These are phyloP conservation scores for Leucosporidium yakuticum DNA, from an alignment of 768 basidiomycete genomes.

Conservation along the genomic window DNA sequence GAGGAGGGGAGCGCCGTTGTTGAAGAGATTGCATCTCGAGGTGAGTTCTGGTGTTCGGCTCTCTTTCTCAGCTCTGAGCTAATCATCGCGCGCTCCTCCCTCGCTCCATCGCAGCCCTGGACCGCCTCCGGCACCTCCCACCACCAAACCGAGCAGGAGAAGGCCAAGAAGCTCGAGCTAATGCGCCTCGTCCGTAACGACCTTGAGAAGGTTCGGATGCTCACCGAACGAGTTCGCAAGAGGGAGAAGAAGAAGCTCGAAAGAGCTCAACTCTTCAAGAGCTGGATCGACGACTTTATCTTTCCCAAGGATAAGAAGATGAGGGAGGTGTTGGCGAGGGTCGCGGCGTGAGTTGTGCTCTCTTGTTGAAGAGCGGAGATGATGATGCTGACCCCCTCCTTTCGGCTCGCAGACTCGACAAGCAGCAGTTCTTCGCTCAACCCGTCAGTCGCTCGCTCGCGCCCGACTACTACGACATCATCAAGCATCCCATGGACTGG, in stretches of 20 bases:
- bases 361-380: not conserved
- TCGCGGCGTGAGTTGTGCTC: conserved; percentile 55
- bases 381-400: conserved; percentile 5
- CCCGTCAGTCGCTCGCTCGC: conserved; percentile 78
- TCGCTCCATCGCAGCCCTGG: conserved; percentile 59
- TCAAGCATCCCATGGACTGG: conserved; percentile 90
- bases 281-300: conserved; percentile 58
- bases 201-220: conserved; percentile 62
- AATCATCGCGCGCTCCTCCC: not conserved
- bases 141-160: conserved; percentile 73
- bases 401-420: conserved; percentile 45
- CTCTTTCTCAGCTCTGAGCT: not conserved
- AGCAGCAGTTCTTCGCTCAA: conserved; percentile 57
- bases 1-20: conserved; percentile 80
- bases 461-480: conserved; percentile 79
- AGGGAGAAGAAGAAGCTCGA: conserved; percentile 75
- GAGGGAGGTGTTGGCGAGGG: conserved; percentile 61
- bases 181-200: conserved; percentile 66
- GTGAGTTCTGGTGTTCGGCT: conserved; percentile 38
- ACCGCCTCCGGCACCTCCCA: conserved; percentile 63
- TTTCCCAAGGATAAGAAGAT: conserved; percentile 63
- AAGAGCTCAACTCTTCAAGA: conserved; percentile 62
- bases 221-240: conserved; percentile 63
- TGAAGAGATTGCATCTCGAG: conserved; percentile 89
- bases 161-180: conserved; percentile 65